These are phyloP conservation scores for Hypoxylon sp. DNA, from an alignment of 2,329 filamentous ascomycete species.

Conservation along the genomic window DNA sequence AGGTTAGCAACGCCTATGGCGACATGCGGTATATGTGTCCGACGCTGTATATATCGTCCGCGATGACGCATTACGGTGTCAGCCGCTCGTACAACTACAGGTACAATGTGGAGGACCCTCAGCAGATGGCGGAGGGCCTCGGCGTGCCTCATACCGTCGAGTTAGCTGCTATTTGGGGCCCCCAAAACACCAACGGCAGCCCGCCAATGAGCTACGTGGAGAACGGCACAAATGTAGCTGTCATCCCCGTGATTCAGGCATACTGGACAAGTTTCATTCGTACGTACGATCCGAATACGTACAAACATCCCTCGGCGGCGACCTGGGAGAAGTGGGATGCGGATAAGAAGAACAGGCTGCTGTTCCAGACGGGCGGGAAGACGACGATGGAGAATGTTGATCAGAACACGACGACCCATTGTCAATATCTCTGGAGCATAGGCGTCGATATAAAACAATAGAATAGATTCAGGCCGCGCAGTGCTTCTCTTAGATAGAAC, in stretches of 20 bases:
- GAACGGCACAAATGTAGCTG: conserved; percentile 66
- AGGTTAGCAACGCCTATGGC: conserved; percentile 71
- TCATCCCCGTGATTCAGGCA: conserved; percentile 73
- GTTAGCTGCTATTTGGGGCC: conserved; percentile 76
- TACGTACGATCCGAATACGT: conserved; percentile 73
- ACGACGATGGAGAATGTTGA: conserved; percentile 62
- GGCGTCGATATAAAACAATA: conserved; percentile 64
- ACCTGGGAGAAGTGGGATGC: conserved; percentile 49
- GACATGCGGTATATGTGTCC: conserved; percentile 77
- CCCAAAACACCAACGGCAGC: conserved; percentile 64
- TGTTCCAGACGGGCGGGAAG: conserved; percentile 60
- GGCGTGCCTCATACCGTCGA: conserved; percentile 80
- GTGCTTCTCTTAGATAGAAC: background rate
- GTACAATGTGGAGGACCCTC: conserved; percentile 75
- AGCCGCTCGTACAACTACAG: conserved; percentile 75
- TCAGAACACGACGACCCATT: conserved; percentile 58
- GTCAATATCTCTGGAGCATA: conserved; percentile 65
- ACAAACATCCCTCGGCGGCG: conserved; percentile 46
- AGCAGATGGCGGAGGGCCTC: conserved; percentile 65
- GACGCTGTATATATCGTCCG: conserved; percentile 67
- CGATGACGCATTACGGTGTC: conserved; percentile 55
- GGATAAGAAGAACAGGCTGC: conserved; percentile 55
- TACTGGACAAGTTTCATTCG: conserved; percentile 84
- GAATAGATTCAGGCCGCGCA: background rate
- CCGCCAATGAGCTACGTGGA: conserved; percentile 70